These are phyloP conservation scores for Phalaenopsis aphrodite DNA, from an alignment of 106 monocot species.

Conservation along the genomic window DNA sequence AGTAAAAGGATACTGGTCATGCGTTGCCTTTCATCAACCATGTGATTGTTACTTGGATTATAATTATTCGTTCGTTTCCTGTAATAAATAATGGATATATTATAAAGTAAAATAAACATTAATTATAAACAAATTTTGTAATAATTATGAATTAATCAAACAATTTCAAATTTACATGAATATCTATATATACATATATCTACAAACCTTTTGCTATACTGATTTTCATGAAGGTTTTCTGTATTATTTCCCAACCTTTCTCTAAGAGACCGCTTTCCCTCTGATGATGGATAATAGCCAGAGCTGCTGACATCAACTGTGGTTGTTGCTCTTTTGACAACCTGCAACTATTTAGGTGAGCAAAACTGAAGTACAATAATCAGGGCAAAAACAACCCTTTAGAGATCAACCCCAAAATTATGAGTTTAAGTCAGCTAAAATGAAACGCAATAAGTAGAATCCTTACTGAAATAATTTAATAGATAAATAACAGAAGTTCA, in stretches of 20 bases:
- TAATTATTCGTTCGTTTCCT: conserved; percentile 42
- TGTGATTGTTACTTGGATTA: conserved; percentile 20
- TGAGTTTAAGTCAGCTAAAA: background rate
- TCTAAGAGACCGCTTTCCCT: conserved; percentile 35
- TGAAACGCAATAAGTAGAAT: background rate
- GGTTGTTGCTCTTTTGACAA: conserved; percentile 46
- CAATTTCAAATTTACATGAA: background rate
- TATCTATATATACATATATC: background rate
- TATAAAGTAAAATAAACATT: background rate
- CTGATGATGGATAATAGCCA: conserved; percentile 24
- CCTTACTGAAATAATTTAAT: background rate
- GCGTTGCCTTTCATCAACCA: conserved; percentile 21
- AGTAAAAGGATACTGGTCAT: conserved; percentile 33
- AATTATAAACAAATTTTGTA: background rate
- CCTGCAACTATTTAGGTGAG: conserved; percentile 21
- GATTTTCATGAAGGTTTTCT: conserved; percentile 13
- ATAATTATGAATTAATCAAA: background rate
- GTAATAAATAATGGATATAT: conserved; percentile 9
- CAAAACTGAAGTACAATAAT: background rate
- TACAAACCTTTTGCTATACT: conserved; percentile 43
- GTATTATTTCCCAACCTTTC: conserved; percentile 44
- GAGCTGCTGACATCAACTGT: conserved; percentile 18
- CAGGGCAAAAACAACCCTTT: background rate
- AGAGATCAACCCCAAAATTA: no score
- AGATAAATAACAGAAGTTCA: background rate